A percentile compares a stretch with the other conserved stretches of the same genome.
Evolutionary conservation across 805 yeast genomes (phyloP).

Genomic region (Teunomyces aglyptinius): DNA sequence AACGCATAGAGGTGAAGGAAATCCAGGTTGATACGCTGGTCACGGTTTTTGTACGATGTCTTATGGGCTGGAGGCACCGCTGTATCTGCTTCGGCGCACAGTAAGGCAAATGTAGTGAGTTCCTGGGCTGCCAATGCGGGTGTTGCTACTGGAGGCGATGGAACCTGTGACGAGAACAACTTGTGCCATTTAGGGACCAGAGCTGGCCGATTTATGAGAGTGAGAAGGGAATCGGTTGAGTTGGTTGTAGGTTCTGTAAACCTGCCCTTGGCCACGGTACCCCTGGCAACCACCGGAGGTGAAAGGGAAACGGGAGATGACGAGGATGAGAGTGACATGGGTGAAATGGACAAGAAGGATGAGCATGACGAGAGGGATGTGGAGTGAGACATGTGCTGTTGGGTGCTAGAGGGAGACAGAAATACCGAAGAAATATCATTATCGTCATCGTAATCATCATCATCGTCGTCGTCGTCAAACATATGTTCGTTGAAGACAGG

Average conservation of each 20-base stretch:
- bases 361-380: neutral
- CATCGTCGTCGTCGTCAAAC: conserved; percentile 4
- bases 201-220: neutral
- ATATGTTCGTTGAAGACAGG: neutral
- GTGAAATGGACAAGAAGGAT: neutral
- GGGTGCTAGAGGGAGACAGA: conserved; percentile 3
- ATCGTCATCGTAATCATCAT: conserved; percentile 1
- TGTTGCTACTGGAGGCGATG: neutral
- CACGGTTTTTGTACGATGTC: conserved; percentile 32
- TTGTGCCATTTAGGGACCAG: neutral
- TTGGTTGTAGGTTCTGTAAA: neutral
- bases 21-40: conserved; percentile 49
- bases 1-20: conserved; percentile 51
- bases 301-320: conserved; percentile 4
- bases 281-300: neutral
- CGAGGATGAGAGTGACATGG: conserved; percentile 7
- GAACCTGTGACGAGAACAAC: neutral
- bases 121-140: conserved; percentile 4
- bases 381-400: neutral
- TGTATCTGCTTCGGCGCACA: conserved; percentile 2
- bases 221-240: conserved; percentile 5
- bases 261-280: neutral
- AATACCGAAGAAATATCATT: neutral
- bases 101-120: conserved; percentile 10
- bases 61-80: conserved; percentile 6